Base-by-base conservation (phyloP, 495 filamentous ascomycete species). In the Talaromyces nanjingensis region DNA sequence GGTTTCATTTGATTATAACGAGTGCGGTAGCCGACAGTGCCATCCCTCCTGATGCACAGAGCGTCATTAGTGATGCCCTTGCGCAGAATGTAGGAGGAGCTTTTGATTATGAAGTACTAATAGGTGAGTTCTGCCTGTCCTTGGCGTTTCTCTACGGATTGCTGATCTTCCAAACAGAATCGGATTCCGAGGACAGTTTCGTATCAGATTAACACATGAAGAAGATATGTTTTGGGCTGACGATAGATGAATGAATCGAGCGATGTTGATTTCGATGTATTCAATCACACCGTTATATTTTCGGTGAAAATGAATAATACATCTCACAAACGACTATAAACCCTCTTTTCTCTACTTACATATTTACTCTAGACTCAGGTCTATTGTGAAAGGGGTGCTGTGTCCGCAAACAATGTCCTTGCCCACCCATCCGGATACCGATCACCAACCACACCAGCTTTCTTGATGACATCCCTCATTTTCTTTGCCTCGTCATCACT, bases 401-500 rank as follows among this genome's bases (percentile, higher is more conserved):
- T 58, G n/a, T 58, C 55, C 55, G 29, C 55, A 58, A 29, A 58
- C 25, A 58, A 12, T 29, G 24, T 29, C 16, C 9, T 18, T 20
- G 31, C 31, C 59, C 22, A 29, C 1, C 55, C 29, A 27, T 58
- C 29, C 16, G 55, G 55, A 20, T 62, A 63, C 12, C 59, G 63
- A 20, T 55, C 59, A 27, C 59, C 57, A 25, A 39, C 20, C 6
- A 74, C 67, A 14, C 74, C 77, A 5, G 72, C 68, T 31, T 65
- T 69, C 31, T 76, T 73, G 7, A 76, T 69, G 18, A 74, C 73
- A 14, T 70, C 62, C 42, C 81, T 65, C 29, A 85, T 73, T 71
- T 77, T 68, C 37, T 60, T 65, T 24, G 73, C 70, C 56, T 86
- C 84, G 31, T 79, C 77, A 11, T 73, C 72, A 2, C 65, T 79